Base-by-base conservation (phyloP, 1,284 basidiomycete genomes). In the Flammula alnicola region DNA sequence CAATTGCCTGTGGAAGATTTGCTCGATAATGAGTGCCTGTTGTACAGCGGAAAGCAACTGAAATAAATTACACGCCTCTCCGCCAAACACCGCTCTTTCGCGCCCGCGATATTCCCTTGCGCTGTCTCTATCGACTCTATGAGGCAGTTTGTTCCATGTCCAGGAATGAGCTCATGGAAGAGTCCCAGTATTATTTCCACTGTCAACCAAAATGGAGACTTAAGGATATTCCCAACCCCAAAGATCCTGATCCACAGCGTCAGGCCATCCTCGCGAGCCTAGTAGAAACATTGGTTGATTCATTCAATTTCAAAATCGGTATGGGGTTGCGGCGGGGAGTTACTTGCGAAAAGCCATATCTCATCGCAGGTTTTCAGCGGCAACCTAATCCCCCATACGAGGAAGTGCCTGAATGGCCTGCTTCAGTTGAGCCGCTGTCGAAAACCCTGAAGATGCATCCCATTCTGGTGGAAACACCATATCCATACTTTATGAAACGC, bases 271-370 rank as follows among this genome's bases (percentile, higher is more conserved):
- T 71, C 11, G 67, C 66, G n/a, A 63, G 59, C 19, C 61, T 70
- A 16, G 64, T 61, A 10, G 57, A 53, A 11, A 55, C 65, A 36
- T 57, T 71, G 56, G 66, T 68, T n/a, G 49, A 55, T 22, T 51
- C 63, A 16, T 71, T 70, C 57, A 70, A 71, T 52, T 59, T 58
- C 31, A 66, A 64, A 32, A 66, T 70, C 47, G 59, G 53, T 41
- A 39, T 53, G 17, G 70, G 68, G 5, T 54, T 71, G 12, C 65
- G 67, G 8, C 58, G 65, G 11, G 64, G 67, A 38, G 32, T 55
- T n/a, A 52, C 50, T 3, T 16, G 32, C 11, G 45, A 19, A 30
- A 25, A 55, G 20, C 49, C 46, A 19, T 27, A 37, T 7, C 31
- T 40, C 2, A 49, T 52, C n/a, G 11, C 17, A 26, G 27, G 44